A percentile compares a stretch with the other conserved stretches of the same genome.
phyloP scores from a whole-genome alignment of 2,329 filamentous ascomycete genomes.

The Lomentospora prolificans region DNA sequence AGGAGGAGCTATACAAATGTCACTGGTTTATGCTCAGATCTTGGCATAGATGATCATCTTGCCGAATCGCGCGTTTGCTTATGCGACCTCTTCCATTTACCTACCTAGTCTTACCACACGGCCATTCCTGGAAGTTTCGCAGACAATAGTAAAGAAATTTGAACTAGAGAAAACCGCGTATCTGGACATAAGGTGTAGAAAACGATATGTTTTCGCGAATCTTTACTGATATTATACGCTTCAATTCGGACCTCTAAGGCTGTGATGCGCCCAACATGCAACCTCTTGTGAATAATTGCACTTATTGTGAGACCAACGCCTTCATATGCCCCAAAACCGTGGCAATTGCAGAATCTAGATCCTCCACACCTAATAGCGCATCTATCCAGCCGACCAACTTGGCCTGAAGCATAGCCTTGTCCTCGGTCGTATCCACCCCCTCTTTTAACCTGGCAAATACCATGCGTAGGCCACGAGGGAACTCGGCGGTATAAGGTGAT shows the following conservation, averaged over 20 bases:
- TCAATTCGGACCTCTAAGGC: neutral
- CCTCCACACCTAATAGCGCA: conserved; percentile 34
- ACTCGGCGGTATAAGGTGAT: conserved; percentile 53
- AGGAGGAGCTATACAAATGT: too few species aligned
- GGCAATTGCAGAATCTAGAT: conserved; percentile 45
- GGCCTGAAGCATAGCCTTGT: conserved; percentile 33
- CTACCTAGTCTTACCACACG: too few species aligned
- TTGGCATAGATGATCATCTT: too few species aligned
- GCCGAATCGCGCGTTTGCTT: too few species aligned
- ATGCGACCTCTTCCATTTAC: too few species aligned
- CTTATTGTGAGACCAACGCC: conserved; percentile 17
- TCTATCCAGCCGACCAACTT: conserved; percentile 47
- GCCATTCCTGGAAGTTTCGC: too few species aligned
- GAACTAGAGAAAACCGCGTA: too few species aligned
- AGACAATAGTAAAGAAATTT: too few species aligned
- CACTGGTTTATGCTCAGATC: too few species aligned
- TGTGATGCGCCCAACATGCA: neutral
- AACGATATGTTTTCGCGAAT: neutral
- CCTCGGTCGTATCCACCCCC: conserved; percentile 32
- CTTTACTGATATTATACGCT: neutral
- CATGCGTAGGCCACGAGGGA: conserved; percentile 60
- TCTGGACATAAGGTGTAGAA: neutral
- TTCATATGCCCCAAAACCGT: conserved; percentile 46
- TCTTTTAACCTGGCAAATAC: conserved; percentile 53
- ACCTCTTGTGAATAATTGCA: neutral